These are phyloP conservation scores for Cyberlindnera mycetangii DNA, from an alignment of 805 yeast species.

Conservation along the genomic window DNA sequence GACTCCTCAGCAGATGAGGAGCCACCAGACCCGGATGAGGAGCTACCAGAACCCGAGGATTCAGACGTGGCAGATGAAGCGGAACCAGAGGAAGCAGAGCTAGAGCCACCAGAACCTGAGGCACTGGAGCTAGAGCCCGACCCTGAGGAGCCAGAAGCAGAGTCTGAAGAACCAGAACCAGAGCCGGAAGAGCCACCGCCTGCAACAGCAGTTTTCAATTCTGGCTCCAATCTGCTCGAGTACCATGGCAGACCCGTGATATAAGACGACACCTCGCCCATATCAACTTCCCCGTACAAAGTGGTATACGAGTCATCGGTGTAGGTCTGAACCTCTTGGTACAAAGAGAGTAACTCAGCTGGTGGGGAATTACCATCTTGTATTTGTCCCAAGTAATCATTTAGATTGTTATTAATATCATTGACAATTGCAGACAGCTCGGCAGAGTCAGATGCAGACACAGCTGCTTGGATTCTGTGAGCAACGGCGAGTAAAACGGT, in stretches of 20 bases:
- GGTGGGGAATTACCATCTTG: constrained; percentile 27
- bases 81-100: not conserved
- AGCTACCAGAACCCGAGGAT: constrained; percentile 2
- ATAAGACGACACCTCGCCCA: constrained; percentile 25
- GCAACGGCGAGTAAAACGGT: constrained; percentile 1
- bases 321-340: constrained; percentile 30
- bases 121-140: not conserved
- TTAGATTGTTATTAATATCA: constrained; percentile 20
- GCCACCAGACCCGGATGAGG: constrained; percentile 3
- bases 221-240: constrained; percentile 20
- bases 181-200: constrained; percentile 8
- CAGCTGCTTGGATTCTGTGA: not conserved
- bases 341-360: constrained; percentile 27
- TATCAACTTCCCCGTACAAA: constrained; percentile 28
- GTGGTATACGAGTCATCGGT: constrained; percentile 34
- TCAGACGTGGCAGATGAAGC: not conserved
- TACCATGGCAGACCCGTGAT: constrained; percentile 35
- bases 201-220: constrained; percentile 8
- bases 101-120: not conserved
- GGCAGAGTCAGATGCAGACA: constrained; percentile 4
- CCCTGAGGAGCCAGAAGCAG: constrained; percentile 1
- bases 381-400: constrained; percentile 23
- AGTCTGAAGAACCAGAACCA: constrained; percentile 2
- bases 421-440: constrained; percentile 12
- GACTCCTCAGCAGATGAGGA: constrained; percentile 1